Evolutionary conservation across 2,329 filamentous ascomycete genomes (phyloP).

Genomic region (Xylaria sp.): DNA sequence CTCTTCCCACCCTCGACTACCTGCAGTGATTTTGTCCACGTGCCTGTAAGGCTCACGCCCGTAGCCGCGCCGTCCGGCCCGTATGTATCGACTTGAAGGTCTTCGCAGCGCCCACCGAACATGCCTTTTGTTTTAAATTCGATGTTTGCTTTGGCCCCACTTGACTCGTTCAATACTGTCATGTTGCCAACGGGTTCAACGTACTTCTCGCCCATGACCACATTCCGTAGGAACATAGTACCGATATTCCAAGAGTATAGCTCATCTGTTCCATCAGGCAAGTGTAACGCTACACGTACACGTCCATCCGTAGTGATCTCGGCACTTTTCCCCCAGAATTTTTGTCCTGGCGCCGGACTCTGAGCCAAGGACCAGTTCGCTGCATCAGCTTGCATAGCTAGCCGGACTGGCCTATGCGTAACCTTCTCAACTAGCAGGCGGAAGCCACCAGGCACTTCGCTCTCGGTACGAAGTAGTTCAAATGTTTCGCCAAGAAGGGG

Average conservation of each 20-base stretch:
- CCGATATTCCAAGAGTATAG: slow-evolving; percentile 87
- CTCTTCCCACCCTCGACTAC: slow-evolving; percentile 67
- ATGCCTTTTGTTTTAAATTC: slow-evolving; percentile 96
- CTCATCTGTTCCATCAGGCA: slow-evolving; percentile 72
- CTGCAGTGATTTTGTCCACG: slow-evolving; percentile 79
- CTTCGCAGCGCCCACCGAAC: slow-evolving; percentile 94
- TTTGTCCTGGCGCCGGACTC: slow-evolving; percentile 86
- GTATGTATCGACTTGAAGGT: slow-evolving; percentile 78
- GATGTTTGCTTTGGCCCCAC: slow-evolving; percentile 80
- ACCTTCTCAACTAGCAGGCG: slow-evolving; percentile 96
- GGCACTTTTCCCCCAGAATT: slow-evolving; percentile 98
- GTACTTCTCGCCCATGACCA: slow-evolving; percentile 98
- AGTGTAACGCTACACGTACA: slow-evolving; percentile 73
- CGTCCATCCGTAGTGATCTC: slow-evolving; percentile 94
- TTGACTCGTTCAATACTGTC: slow-evolving; percentile 82
- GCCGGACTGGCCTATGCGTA: slow-evolving; percentile 85
- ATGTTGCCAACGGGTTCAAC: slow-evolving; percentile 92
- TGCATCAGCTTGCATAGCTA: slow-evolving; percentile 92
- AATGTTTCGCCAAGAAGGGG: slow-evolving; percentile 95
- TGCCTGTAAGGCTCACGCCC: slow-evolving; percentile 74
- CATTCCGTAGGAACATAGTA: slow-evolving; percentile 90
- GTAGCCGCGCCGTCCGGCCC: slow-evolving; percentile 69
- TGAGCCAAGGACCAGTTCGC: slow-evolving; percentile 86
- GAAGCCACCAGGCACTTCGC: slow-evolving; percentile 73
- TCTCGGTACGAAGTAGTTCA: slow-evolving; percentile 86